Conservation (phyloP, 352 stramenopile genomes). For the Pythium rhizo-oryzae region DNA sequence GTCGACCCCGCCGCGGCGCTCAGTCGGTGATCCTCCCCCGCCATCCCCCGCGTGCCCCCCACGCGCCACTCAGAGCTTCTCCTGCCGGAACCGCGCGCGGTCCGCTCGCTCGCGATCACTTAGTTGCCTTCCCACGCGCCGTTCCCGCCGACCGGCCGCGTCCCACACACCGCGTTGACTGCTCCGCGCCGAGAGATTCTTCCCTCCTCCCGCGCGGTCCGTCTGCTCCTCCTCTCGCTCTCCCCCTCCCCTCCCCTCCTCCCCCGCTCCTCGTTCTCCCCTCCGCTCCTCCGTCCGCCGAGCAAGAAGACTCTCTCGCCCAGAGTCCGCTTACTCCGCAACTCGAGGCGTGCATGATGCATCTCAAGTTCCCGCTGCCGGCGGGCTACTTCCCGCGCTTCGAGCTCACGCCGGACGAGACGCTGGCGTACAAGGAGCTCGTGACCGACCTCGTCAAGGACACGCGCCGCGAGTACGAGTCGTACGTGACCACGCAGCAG, state of each 20-base stretch:
- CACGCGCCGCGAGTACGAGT: conserved; percentile 56
- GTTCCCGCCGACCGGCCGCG: background rate
- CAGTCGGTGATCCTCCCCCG: background rate
- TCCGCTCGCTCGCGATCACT: too few relatives aligned
- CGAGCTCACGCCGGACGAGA: conserved; percentile 59
- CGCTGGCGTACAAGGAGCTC: conserved; percentile 50
- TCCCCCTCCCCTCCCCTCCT: background rate
- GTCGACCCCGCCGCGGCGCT: background rate
- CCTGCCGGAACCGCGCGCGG: too few relatives aligned
- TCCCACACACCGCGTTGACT: background rate
- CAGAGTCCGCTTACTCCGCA: background rate
- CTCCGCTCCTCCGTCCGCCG: background rate
- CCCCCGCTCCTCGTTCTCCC: background rate
- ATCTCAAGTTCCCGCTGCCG: conserved; percentile 71
- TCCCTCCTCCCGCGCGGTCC: background rate
- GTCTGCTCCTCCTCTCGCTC: background rate
- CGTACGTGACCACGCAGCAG: conserved; percentile 56
- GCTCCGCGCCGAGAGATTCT: background rate
- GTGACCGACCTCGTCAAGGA: conserved; percentile 70
- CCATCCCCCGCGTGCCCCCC: too few relatives aligned
- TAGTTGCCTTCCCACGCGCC: background rate
- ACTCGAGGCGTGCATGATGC: conserved; percentile 42
- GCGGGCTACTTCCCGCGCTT: conserved; percentile 75
- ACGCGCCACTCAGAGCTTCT: too few relatives aligned
- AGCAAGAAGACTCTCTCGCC: too few relatives aligned